A percentile compares a stretch with the other conserved stretches of the same genome.
Evolutionary conservation across 805 yeast genomes (phyloP).

Genomic region (Metschnikowia henanensis): DNA sequence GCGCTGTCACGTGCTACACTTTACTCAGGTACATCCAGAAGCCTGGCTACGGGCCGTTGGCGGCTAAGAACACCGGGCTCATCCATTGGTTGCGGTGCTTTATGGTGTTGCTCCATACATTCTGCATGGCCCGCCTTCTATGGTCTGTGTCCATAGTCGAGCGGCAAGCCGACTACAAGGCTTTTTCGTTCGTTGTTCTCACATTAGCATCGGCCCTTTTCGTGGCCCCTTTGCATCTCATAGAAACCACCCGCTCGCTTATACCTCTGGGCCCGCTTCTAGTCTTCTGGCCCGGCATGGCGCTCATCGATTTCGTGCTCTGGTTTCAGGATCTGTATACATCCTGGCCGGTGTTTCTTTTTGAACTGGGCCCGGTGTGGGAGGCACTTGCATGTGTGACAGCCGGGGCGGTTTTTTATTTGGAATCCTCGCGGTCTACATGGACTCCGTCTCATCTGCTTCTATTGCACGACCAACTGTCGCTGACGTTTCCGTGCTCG

Average conservation of each 20-base stretch:
- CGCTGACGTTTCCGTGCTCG: slow-evolving; percentile 10
- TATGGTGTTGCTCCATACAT: slow-evolving; percentile 21
- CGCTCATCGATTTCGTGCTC: slow-evolving; percentile 19
- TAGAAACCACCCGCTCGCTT: slow-evolving; percentile 43
- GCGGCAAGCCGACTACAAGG: slow-evolving; percentile 23
- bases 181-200: slow-evolving; percentile 17
- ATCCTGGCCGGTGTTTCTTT: slow-evolving; percentile 21
- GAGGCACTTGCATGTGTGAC: slow-evolving; percentile 21
- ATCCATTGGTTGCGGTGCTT: slow-evolving; percentile 22
- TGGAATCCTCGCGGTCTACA: slow-evolving; percentile 34
- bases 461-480: slow-evolving; percentile 29
- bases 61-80: slow-evolving; percentile 27
- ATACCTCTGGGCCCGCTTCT: slow-evolving; percentile 40
- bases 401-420: slow-evolving; percentile 30
- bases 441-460: slow-evolving; percentile 45
- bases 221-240: slow-evolving; percentile 43
- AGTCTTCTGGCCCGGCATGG: slow-evolving; percentile 38
- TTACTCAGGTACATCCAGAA: background rate
- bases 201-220: slow-evolving; percentile 3
- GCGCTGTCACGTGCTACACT: slow-evolving; percentile 6
- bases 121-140: slow-evolving; percentile 14
- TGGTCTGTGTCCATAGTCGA: slow-evolving; percentile 22
- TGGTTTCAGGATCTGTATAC: slow-evolving; percentile 30
- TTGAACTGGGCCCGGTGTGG: slow-evolving; percentile 5
- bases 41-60: slow-evolving; percentile 18